These are phyloP conservation scores for Xylaria sp. DNA, from an alignment of 2,329 filamentous ascomycete genomes.

Conservation along the genomic window DNA sequence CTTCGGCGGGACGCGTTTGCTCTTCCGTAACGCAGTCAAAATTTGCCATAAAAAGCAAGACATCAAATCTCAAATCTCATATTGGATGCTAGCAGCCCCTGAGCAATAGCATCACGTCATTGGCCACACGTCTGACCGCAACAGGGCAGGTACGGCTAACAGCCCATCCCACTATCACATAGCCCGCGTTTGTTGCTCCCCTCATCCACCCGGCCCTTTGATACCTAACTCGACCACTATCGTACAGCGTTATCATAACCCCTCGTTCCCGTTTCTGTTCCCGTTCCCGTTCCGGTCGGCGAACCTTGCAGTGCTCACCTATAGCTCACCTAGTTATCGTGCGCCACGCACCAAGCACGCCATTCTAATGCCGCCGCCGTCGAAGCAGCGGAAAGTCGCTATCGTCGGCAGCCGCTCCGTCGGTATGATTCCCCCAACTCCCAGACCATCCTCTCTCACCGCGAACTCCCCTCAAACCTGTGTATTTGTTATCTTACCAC, in stretches of 20 bases:
- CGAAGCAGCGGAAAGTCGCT: constrained; percentile 84
- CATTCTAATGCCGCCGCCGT: constrained; percentile 66
- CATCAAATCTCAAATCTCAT: neutral
- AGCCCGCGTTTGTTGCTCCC: neutral
- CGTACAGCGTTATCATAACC: neutral
- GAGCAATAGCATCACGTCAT: constrained; percentile 37
- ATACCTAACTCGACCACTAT: constrained; percentile 4
- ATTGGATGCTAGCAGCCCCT: constrained; percentile 1
- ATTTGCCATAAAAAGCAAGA: neutral
- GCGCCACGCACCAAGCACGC: constrained; percentile 17
- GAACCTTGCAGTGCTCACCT: constrained; percentile 25
- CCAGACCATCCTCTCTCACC: neutral
- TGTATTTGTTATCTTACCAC: neutral
- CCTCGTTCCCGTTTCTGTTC: neutral
- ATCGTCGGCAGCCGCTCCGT: constrained; percentile 85
- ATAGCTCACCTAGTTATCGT: constrained; percentile 22
- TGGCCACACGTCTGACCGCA: constrained; percentile 20
- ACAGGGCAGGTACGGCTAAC: neutral
- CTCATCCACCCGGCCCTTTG: constrained; percentile 3
- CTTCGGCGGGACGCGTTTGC: constrained; percentile 13
- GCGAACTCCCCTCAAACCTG: neutral
- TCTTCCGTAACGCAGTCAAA: constrained; percentile 9
- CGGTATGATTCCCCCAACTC: constrained; percentile 62
- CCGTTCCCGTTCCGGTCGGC: constrained; percentile 2
- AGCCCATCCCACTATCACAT: neutral